Percentiles rank a stretch among this genome's conserved stretches.
phyloP scores from a whole-genome alignment of 2,329 filamentous ascomycete genomes.

The Gaeumannomyces tritici region DNA sequence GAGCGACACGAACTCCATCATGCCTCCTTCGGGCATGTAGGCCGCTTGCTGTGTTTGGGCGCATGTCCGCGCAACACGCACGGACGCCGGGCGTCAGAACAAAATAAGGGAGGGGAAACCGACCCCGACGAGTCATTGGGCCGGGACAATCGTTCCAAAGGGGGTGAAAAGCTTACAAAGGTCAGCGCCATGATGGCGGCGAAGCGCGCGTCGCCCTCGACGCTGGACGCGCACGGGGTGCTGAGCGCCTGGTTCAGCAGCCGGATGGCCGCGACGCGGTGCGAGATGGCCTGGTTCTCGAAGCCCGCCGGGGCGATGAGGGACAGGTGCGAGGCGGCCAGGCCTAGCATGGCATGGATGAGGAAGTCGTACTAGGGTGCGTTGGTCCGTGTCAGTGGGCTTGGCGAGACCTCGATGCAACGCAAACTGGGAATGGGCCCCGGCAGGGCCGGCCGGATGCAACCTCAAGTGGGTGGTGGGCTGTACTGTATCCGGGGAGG shows the following conservation, averaged over 20 bases:
- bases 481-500: no score
- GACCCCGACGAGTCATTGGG: not conserved
- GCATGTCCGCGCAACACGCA: no score
- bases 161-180: slow-evolving; percentile 10
- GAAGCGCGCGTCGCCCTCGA: slow-evolving; percentile 26
- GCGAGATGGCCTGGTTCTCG: slow-evolving; percentile 19
- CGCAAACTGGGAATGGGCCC: no score
- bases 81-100: not conserved
- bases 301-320: slow-evolving; percentile 15
- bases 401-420: not conserved
- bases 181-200: slow-evolving; percentile 24
- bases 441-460: not conserved
- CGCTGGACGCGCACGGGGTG: slow-evolving; percentile 13
- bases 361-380: slow-evolving; percentile 26
- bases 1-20: slow-evolving; percentile 28
- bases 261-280: slow-evolving; percentile 26
- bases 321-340: slow-evolving; percentile 27
- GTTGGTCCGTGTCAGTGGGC: not conserved
- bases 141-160: no score
- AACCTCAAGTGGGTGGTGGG: no score
- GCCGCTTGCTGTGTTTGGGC: slow-evolving; percentile 17
- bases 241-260: slow-evolving; percentile 22
- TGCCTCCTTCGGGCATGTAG: slow-evolving; percentile 26
- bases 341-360: slow-evolving; percentile 29
- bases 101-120: no score